Conservation (phyloP, 805 yeast species). For the Millerozyma acaciae region DNA sequence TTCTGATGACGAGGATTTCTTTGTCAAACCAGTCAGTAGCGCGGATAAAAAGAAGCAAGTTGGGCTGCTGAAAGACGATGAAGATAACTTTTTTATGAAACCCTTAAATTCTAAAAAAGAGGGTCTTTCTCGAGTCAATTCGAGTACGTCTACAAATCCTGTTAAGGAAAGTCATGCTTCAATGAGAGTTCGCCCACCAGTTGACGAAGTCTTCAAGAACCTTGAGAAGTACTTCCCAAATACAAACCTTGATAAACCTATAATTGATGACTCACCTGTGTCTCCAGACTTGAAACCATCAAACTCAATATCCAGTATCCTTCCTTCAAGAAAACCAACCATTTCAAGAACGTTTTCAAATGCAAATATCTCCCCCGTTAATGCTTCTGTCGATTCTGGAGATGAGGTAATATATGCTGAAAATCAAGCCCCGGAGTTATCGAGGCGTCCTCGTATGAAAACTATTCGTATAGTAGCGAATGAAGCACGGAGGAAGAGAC, state of each 20-base stretch:
- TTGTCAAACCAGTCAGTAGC: constrained; percentile 12
- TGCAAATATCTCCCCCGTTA: constrained; percentile 37
- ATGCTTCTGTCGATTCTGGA: constrained; percentile 20
- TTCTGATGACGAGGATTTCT: constrained; percentile 28
- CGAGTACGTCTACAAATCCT: not conserved
- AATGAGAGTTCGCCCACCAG: constrained; percentile 85
- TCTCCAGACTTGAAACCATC: constrained; percentile 41
- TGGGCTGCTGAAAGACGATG: constrained; percentile 6
- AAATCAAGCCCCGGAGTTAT: constrained; percentile 33
- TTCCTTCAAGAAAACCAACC: constrained; percentile 22
- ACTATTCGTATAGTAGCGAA: constrained; percentile 90
- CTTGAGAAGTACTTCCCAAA: constrained; percentile 90
- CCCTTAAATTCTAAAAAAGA: constrained; percentile 6
- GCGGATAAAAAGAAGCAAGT: not conserved
- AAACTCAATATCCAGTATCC: constrained; percentile 5
- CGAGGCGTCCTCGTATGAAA: constrained; percentile 68
- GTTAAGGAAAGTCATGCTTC: constrained; percentile 5
- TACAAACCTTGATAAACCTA: constrained; percentile 88
- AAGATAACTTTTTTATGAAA: constrained; percentile 17
- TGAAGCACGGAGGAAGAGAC: constrained; percentile 59
- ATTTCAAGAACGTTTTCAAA: constrained; percentile 43
- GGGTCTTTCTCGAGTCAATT: not conserved
- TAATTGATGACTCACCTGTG: constrained; percentile 63
- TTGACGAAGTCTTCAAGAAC: constrained; percentile 89
- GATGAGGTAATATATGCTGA: constrained; percentile 37